Percentiles rank a stretch among this genome's conserved stretches.
Conservation (phyloP, 257 asterid species). For the Nicotiana knightiana region DNA sequence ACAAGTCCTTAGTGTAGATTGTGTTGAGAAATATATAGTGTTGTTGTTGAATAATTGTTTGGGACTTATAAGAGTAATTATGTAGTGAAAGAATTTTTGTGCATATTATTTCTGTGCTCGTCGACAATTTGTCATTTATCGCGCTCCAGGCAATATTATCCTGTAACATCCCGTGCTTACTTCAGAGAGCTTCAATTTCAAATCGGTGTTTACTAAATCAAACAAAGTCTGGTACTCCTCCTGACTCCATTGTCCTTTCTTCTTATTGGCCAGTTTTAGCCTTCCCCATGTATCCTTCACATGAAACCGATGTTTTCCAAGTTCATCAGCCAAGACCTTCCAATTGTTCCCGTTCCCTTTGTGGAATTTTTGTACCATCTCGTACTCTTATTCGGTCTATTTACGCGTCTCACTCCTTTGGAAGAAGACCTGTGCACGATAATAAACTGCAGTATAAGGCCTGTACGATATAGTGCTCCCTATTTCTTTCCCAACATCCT, state of each 20-base stretch:
- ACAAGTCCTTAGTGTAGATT: too few species aligned
- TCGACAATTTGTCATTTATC: not conserved
- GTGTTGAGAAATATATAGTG: too few species aligned
- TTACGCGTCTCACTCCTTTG: not conserved
- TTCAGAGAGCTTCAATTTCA: constrained; percentile 5
- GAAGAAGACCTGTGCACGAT: constrained; percentile 2
- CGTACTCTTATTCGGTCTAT: constrained; percentile 11
- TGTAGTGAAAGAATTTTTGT: too few species aligned
- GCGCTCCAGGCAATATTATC: constrained; percentile 8
- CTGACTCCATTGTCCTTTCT: constrained; percentile 10
- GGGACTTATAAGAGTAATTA: too few species aligned
- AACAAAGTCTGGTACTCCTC: constrained; percentile 3
- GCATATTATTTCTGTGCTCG: not conserved
- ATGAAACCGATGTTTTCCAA: not conserved
- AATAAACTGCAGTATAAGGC: not conserved
- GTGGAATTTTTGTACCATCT: not conserved
- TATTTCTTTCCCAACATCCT: too few species aligned
- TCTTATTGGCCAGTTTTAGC: not conserved
- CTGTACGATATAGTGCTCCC: not conserved
- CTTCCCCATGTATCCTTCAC: constrained; percentile 13
- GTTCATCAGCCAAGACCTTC: not conserved
- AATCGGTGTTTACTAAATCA: constrained; percentile 10
- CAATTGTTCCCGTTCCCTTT: not conserved
- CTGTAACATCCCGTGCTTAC: not conserved
- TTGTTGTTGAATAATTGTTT: too few species aligned